phyloP scores from a whole-genome alignment of 1,139 yeast species.

The Pichia inconspicua region DNA sequence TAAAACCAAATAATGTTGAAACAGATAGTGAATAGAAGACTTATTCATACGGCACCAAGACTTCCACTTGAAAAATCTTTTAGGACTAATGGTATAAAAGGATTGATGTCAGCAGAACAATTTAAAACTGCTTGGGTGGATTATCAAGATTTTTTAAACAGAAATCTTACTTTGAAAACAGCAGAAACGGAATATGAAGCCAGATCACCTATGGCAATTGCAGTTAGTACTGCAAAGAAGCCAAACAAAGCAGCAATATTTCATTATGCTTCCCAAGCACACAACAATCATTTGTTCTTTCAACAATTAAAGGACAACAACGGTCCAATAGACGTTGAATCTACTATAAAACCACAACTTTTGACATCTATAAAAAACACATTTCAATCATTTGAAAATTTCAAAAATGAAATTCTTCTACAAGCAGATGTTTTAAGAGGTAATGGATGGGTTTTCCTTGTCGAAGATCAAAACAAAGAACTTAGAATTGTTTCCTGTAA shows the following conservation, averaged over 20 bases:
- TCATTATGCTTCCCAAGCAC: slow-evolving; percentile 86
- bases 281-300: slow-evolving; percentile 85
- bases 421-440: slow-evolving; percentile 53
- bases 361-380: slow-evolving; percentile 26
- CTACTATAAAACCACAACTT: slow-evolving; percentile 27
- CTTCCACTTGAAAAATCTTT: slow-evolving; percentile 38
- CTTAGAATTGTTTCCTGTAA: slow-evolving; percentile 58
- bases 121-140: slow-evolving; percentile 73
- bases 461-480: slow-evolving; percentile 64
- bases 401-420: slow-evolving; percentile 44
- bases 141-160: slow-evolving; percentile 63
- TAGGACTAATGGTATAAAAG: slow-evolving; percentile 52
- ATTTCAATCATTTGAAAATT: slow-evolving; percentile 44
- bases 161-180: slow-evolving; percentile 65
- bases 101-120: slow-evolving; percentile 62
- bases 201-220: slow-evolving; percentile 67
- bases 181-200: slow-evolving; percentile 76
- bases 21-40: slow-evolving; percentile 11
- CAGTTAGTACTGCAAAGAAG: slow-evolving; percentile 64
- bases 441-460: slow-evolving; percentile 85
- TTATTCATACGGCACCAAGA: slow-evolving; percentile 58
- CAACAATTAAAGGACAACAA: slow-evolving; percentile 47
- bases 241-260: slow-evolving; percentile 64
- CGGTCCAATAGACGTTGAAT: slow-evolving; percentile 22
- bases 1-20: not conserved